Base-by-base conservation (phyloP, 2,329 filamentous ascomycete genomes). In the Verticillium longisporum region DNA sequence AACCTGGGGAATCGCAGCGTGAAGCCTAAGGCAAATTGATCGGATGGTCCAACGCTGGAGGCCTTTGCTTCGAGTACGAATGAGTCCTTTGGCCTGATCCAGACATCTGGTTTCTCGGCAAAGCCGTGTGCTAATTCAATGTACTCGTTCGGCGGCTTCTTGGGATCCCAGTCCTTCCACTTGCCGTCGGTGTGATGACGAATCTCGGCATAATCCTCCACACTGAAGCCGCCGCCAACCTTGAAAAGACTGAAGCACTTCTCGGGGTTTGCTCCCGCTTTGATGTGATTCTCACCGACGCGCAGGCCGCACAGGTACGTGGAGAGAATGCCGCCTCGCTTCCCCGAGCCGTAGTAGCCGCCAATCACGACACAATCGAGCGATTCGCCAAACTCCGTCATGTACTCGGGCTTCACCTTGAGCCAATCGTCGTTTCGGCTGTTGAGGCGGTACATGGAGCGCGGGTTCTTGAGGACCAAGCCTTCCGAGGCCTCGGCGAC, bases 361-460 rank as follows among this genome's bases (percentile, higher is more conserved):
- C 94, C 95, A 59, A 99, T 86, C 15, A 99, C 81, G 14, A 97
- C 78, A 66, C 92, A 92, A 71, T 99, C 95, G 3, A 99, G 84
- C 0, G 89, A 91, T 74, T 98, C 94, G 63, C 95, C 95, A 72
- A 95, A 97, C 64, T 97, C 94, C 2, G 88, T 88, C 93, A 98
- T 97, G 73, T 99, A 99, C 66, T 99, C 95, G 1, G 95, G 95
- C 70, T 99, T 99, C 9, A 99, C 93, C 72, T 99, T 99, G 76
- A 97, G 89, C 95, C 95, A 99, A 74, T 97, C 91, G 68, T 96
- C 91, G 68, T 96, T 95, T 56, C 95, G 89, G 66, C 91, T 90
- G 70, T 96, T 97, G 10, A 98, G 81, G 6, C 86, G 83, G 72
- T 99, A 99, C 69, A 86, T 83, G 0, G 93, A 96, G 5, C 89